These are phyloP conservation scores for Kodamaea fungicola DNA, from an alignment of 1,139 yeast genomes.

Conservation along the genomic window DNA sequence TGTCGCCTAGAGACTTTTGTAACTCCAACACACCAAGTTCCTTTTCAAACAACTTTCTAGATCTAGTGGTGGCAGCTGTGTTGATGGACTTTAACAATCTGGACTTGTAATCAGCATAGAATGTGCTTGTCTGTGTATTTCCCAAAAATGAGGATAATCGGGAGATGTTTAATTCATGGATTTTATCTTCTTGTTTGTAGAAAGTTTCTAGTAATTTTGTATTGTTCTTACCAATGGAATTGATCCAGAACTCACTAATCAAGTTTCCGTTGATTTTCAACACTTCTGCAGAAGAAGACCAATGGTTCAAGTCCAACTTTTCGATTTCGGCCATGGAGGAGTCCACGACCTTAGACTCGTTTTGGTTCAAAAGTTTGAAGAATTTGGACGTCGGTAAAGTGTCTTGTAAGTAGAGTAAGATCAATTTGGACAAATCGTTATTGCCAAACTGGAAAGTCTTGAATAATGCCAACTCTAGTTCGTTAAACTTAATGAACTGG, in stretches of 20 bases:
- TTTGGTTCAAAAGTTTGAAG: slow-evolving; percentile 39
- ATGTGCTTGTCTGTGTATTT: slow-evolving; percentile 12
- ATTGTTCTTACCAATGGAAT: slow-evolving; percentile 27
- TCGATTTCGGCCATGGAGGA: slow-evolving; percentile 13
- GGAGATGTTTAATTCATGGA: slow-evolving; percentile 19
- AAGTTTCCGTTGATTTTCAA: slow-evolving; percentile 36
- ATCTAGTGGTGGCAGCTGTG: slow-evolving; percentile 19
- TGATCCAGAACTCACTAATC: slow-evolving; percentile 41
- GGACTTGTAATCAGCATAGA: slow-evolving; percentile 25
- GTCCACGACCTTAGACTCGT: slow-evolving; percentile 26
- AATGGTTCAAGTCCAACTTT: slow-evolving; percentile 9
- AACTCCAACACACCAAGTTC: slow-evolving; percentile 50
- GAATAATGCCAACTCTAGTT: slow-evolving; percentile 63
- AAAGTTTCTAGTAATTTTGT: slow-evolving; percentile 25
- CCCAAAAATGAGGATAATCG: slow-evolving; percentile 17
- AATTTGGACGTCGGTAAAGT: slow-evolving; percentile 38
- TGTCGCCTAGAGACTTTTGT: slow-evolving; percentile 52
- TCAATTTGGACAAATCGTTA: slow-evolving; percentile 59
- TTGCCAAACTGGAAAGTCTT: slow-evolving; percentile 69
- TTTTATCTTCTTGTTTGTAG: slow-evolving; percentile 33
- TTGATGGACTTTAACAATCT: slow-evolving; percentile 22
- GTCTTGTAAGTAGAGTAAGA: slow-evolving; percentile 51
- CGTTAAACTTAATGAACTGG: slow-evolving; percentile 67
- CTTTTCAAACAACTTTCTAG: slow-evolving; percentile 37
- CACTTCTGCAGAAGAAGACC: slow-evolving; percentile 11